Percentiles rank a stretch among this genome's conserved stretches.
phyloP scores from a whole-genome alignment of 1,284 basidiomycete genomes.

The Sporisorium graminicola region DNA sequence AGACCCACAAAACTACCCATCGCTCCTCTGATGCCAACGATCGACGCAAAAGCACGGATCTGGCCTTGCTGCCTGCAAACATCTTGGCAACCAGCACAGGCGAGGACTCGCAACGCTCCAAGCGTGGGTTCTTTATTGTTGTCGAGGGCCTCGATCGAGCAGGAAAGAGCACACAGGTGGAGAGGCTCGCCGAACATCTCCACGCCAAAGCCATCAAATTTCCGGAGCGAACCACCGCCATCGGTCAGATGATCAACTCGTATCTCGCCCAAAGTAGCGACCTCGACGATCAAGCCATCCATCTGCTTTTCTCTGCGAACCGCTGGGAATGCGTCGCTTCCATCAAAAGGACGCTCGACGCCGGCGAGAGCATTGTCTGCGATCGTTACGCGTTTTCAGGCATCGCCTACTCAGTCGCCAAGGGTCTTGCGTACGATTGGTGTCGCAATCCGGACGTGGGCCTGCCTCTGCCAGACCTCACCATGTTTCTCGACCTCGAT shows the following conservation, averaged over 20 bases:
- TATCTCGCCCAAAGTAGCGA: constrained; percentile 86
- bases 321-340: constrained; percentile 80
- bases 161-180: constrained; percentile 68
- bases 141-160: constrained; percentile 69
- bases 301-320: constrained; percentile 95
- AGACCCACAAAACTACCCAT: constrained; percentile 13
- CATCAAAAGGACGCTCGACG: constrained; percentile 72
- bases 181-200: constrained; percentile 50
- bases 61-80: background rate
- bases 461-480: constrained; percentile 89
- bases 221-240: constrained; percentile 85
- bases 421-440: constrained; percentile 79
- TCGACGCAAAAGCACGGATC: constrained; percentile 30
- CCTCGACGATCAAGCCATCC: constrained; percentile 89
- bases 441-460: constrained; percentile 85
- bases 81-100: background rate
- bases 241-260: constrained; percentile 91
- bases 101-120: constrained; percentile 17
- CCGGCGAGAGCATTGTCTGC: constrained; percentile 83
- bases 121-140: constrained; percentile 66
- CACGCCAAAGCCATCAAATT: constrained; percentile 64
- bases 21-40: constrained; percentile 14
- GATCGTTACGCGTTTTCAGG: constrained; percentile 98
- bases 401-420: constrained; percentile 91
- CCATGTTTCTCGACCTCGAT: constrained; percentile 86